These are phyloP conservation scores for Pseudogymnoascus sp. DNA, from an alignment of 2,329 filamentous ascomycete genomes.

Conservation along the genomic window DNA sequence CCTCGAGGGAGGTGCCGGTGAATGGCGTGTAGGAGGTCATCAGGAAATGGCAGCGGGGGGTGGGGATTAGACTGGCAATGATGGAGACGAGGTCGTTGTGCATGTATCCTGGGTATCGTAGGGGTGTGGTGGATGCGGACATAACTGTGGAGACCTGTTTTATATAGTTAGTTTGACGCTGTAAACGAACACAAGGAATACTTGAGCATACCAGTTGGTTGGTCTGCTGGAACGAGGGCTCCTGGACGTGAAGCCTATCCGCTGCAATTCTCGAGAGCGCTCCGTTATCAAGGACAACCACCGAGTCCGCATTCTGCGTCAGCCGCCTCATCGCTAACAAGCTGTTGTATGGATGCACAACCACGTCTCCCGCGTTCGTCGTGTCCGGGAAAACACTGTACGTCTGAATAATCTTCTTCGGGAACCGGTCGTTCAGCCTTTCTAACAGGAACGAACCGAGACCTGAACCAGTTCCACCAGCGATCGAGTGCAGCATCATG, in stretches of 20 bases:
- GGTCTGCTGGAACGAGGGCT: slow-evolving; percentile 93
- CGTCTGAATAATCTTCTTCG: slow-evolving; percentile 98
- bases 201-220: slow-evolving; percentile 69
- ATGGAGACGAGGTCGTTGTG: slow-evolving; percentile 98
- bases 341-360: slow-evolving; percentile 98
- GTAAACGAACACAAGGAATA: not conserved
- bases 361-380: slow-evolving; percentile 76
- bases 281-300: slow-evolving; percentile 94
- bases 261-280: slow-evolving; percentile 89
- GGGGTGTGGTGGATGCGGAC: slow-evolving; percentile 93
- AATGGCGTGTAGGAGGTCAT: slow-evolving; percentile 99
- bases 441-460: slow-evolving; percentile 91
- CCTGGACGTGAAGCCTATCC: slow-evolving; percentile 87
- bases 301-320: slow-evolving; percentile 93
- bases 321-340: slow-evolving; percentile 82
- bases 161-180: not conserved
- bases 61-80: slow-evolving; percentile 89
- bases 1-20: slow-evolving; percentile 89
- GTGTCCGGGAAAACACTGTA: slow-evolving; percentile 98
- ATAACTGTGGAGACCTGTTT: slow-evolving; percentile 85
- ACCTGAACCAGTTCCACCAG: slow-evolving; percentile 93
- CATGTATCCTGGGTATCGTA: slow-evolving; percentile 98
- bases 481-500: slow-evolving; percentile 98
- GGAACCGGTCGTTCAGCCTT: slow-evolving; percentile 91
- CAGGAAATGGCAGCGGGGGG: slow-evolving; percentile 92